Percentiles rank a stretch among this genome's conserved stretches.
Evolutionary conservation across 1,284 basidiomycete genomes (phyloP).

Genomic region (Caloboletus inedulis): DNA sequence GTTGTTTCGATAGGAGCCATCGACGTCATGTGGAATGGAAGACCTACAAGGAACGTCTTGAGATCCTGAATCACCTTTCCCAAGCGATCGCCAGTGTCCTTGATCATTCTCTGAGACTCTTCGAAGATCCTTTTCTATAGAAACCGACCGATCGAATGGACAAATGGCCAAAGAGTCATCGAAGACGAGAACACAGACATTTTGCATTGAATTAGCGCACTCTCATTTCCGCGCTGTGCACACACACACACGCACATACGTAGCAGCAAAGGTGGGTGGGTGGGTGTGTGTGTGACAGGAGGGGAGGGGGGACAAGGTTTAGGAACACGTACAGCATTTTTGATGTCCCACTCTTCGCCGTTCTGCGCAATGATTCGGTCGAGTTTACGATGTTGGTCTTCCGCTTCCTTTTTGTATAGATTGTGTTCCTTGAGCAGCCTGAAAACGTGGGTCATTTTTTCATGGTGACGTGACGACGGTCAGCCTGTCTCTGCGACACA

Average conservation of each 20-base stretch:
- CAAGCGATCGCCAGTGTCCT: constrained; percentile 60
- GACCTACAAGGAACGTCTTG: constrained; percentile 66
- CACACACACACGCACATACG: constrained; percentile 13
- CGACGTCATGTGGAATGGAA: constrained; percentile 18
- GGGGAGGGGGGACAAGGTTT: not conserved
- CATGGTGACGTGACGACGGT: constrained; percentile 31
- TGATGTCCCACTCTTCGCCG: constrained; percentile 76
- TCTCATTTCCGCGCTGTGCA: constrained; percentile 33
- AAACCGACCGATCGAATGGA: constrained; percentile 1
- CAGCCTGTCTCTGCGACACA: constrained; percentile 7
- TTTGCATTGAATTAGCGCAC: constrained; percentile 22
- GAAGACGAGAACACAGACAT: constrained; percentile 10
- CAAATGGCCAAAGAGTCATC: constrained; percentile 10
- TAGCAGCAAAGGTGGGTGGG: constrained; percentile 2
- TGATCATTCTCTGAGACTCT: constrained; percentile 81
- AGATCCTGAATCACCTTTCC: constrained; percentile 63
- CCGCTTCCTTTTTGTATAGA: constrained; percentile 68
- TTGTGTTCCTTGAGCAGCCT: constrained; percentile 71
- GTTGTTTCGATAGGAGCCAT: constrained; percentile 26
- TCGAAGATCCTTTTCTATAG: constrained; percentile 67
- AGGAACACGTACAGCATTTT: constrained; percentile 65
- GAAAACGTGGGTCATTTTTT: constrained; percentile 46
- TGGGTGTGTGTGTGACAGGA: constrained; percentile 1
- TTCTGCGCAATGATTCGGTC: constrained; percentile 62
- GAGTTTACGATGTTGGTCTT: constrained; percentile 55